Evolutionary conservation across 139 green algal genomes (phyloP).

Genomic region (Pedinophyceae sp.): DNA sequence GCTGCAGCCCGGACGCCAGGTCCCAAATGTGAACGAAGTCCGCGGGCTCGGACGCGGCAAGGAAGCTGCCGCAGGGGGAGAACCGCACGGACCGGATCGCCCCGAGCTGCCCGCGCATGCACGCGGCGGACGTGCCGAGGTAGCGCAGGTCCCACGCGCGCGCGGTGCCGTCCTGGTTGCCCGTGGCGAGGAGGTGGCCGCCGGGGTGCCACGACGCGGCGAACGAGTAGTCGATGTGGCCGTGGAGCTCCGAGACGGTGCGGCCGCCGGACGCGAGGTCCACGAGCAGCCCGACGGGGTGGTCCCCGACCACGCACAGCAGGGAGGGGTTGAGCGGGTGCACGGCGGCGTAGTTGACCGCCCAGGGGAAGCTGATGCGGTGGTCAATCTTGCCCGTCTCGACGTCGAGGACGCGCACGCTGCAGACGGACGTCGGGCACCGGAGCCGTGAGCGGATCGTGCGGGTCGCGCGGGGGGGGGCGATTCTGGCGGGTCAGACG

Average conservation of each 20-base stretch:
- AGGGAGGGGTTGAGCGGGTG: slow-evolving; percentile 12
- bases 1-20: slow-evolving; percentile 17
- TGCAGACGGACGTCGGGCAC: too few relatives aligned
- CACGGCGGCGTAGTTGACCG: slow-evolving; percentile 68
- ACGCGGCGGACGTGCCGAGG: slow-evolving; percentile 13
- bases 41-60: slow-evolving; percentile 70
- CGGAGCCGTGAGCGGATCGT: too few relatives aligned
- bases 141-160: slow-evolving; percentile 61
- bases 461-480: slow-evolving; percentile 16
- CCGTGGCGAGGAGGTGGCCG: slow-evolving; percentile 66
- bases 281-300: slow-evolving; percentile 31
- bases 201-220: slow-evolving; percentile 76
- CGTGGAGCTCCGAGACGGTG: slow-evolving; percentile 26
- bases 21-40: slow-evolving; percentile 91
- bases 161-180: slow-evolving; percentile 78
- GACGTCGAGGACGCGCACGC: slow-evolving; percentile 18
- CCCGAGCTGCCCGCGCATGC: slow-evolving; percentile 23
- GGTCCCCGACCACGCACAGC: slow-evolving; percentile 54
- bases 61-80: slow-evolving; percentile 43
- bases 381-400: slow-evolving; percentile 1
- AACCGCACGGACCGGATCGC: slow-evolving; percentile 45
- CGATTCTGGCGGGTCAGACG: slow-evolving; percentile 76
- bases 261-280: slow-evolving; percentile 9
- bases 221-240: slow-evolving; percentile 87
- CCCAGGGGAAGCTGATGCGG: slow-evolving; percentile 43